These are phyloP conservation scores for Ilex paraguariensis DNA, from an alignment of 305 asterid genomes.

Conservation along the genomic window DNA sequence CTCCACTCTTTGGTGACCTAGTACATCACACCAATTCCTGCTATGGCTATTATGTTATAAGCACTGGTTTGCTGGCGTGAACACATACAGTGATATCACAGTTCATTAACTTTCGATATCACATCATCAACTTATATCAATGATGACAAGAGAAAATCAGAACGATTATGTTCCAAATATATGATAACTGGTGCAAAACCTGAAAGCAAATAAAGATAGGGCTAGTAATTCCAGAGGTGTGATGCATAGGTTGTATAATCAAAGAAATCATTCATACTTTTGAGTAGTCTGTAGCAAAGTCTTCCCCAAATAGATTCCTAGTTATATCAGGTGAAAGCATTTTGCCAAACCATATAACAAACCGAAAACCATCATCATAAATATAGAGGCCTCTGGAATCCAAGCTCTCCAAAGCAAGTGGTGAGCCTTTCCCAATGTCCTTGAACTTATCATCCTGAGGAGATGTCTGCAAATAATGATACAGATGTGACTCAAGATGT, in stretches of 20 bases:
- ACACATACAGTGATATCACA: too few species aligned
- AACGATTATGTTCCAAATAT: too few species aligned
- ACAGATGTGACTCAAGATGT: slow-evolving; percentile 15
- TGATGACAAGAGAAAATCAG: too few species aligned
- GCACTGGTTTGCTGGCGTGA: too few species aligned
- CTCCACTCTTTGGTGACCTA: too few species aligned
- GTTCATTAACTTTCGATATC: too few species aligned
- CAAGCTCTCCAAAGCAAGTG: slow-evolving; percentile 81
- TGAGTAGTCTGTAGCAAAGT: slow-evolving; percentile 65
- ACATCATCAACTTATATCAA: too few species aligned
- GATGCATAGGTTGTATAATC: slow-evolving; percentile 1
- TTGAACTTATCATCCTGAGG: slow-evolving; percentile 42
- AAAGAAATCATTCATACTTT: slow-evolving; percentile 42
- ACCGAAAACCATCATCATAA: slow-evolving; percentile 86
- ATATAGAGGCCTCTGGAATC: slow-evolving; percentile 83
- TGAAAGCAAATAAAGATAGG: too few species aligned
- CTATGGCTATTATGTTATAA: too few species aligned
- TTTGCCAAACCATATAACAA: slow-evolving; percentile 90
- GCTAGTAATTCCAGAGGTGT: background rate
- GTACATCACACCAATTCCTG: too few species aligned
- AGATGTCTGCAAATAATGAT: slow-evolving; percentile 27
- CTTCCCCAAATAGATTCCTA: slow-evolving; percentile 70
- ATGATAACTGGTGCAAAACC: too few species aligned
- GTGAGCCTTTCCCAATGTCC: slow-evolving; percentile 50
- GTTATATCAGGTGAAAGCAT: slow-evolving; percentile 71